phyloP scores from a whole-genome alignment of 768 basidiomycete species.

The Termitomyces sp. region DNA sequence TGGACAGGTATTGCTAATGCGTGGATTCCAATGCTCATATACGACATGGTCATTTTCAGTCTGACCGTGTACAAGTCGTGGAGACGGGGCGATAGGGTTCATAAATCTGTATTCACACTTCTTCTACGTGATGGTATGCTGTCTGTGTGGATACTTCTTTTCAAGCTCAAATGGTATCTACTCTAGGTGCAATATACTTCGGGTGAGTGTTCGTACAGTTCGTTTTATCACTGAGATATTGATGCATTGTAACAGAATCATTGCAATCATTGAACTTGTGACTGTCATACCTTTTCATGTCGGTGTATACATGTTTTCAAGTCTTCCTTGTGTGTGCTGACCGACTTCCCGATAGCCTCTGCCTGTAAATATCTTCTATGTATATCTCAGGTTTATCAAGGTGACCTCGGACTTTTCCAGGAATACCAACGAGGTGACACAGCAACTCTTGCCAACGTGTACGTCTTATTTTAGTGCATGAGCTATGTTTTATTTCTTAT shows the following conservation, averaged over 20 bases:
- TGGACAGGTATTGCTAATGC: no score
- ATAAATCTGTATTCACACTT: no score
- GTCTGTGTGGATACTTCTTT: no score
- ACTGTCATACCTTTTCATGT: background rate
- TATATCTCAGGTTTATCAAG: background rate
- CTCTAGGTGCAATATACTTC: background rate
- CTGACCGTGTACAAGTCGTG: conserved; percentile 35
- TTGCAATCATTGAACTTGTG: background rate
- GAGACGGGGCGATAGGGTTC: conserved; percentile 3
- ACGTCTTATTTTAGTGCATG: background rate
- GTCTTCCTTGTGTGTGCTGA: no score
- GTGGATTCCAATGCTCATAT: no score
- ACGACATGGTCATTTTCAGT: conserved; percentile 25
- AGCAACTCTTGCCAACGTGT: background rate
- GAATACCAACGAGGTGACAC: background rate
- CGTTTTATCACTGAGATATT: background rate
- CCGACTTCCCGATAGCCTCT: background rate
- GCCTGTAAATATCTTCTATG: background rate
- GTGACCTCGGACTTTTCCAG: background rate
- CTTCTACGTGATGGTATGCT: no score
- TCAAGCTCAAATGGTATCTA: no score
- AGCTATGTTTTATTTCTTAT: background rate
- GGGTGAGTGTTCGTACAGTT: background rate
- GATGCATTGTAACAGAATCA: background rate
- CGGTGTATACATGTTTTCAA: background rate